These are phyloP conservation scores for Lasiodiplodia hormozganensis DNA, from an alignment of 2,329 filamentous ascomycete genomes.

Conservation along the genomic window DNA sequence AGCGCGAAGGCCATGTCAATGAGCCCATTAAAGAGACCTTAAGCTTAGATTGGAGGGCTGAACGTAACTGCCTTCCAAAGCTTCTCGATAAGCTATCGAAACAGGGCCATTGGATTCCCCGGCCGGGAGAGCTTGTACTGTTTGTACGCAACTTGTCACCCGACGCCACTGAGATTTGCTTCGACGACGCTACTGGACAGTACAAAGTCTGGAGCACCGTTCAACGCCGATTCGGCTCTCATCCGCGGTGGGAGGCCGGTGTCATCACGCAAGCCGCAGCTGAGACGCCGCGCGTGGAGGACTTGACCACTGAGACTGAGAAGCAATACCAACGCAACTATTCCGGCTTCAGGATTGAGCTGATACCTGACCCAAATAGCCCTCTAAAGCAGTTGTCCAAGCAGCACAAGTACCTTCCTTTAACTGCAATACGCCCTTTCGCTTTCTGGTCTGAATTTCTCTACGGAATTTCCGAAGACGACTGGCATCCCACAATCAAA, in stretches of 20 bases:
- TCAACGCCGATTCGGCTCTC: conserved; percentile 41
- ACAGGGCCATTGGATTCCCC: conserved; percentile 60
- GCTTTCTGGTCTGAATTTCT: conserved; percentile 60
- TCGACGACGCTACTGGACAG: conserved; percentile 35
- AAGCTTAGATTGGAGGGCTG: conserved; percentile 65
- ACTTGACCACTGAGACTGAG: conserved; percentile 51
- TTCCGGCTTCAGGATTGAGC: conserved; percentile 65
- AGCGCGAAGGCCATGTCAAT: conserved; percentile 49
- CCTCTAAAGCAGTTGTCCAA: conserved; percentile 59
- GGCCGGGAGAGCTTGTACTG: conserved; percentile 64
- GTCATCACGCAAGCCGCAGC: conserved; percentile 60
- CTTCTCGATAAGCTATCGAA: conserved; percentile 51
- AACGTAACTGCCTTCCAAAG: conserved; percentile 51
- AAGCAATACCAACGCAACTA: conserved; percentile 55
- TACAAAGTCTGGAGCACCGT: conserved; percentile 32
- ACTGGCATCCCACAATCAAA: conserved; percentile 61
- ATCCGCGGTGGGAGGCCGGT: conserved; percentile 63
- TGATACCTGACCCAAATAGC: conserved; percentile 59
- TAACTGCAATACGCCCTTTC: conserved; percentile 63
- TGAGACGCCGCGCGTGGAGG: conserved; percentile 51
- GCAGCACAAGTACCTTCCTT: conserved; percentile 62
- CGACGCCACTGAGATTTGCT: conserved; percentile 39
- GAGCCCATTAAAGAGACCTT: conserved; percentile 56
- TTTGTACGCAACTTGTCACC: conserved; percentile 50
- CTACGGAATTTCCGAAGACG: conserved; percentile 44